A percentile compares a stretch with the other conserved stretches of the same genome.
Conservation (phyloP, 2,329 filamentous ascomycete species). For the Coniochaeta sp. region DNA sequence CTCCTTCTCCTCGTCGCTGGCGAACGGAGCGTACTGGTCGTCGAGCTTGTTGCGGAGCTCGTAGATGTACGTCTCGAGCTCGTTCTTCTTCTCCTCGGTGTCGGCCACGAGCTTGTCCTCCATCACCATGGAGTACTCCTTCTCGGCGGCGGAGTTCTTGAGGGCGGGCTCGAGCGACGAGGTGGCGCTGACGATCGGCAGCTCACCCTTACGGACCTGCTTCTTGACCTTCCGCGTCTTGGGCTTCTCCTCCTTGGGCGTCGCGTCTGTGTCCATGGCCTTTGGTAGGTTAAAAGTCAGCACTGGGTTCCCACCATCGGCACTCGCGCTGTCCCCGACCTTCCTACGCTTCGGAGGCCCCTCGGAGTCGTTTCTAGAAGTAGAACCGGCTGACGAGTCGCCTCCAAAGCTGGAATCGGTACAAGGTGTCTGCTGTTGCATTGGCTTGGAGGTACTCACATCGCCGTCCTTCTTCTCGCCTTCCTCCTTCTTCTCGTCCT, state of each 20-base stretch:
- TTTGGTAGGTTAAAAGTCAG: slow-evolving; percentile 26
- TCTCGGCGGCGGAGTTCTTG: slow-evolving; percentile 67
- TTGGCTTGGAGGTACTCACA: slow-evolving; percentile 45
- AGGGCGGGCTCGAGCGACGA: slow-evolving; percentile 64
- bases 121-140: slow-evolving; percentile 87
- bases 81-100: slow-evolving; percentile 99
- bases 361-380: neutral
- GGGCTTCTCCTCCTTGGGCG: slow-evolving; percentile 48
- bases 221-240: slow-evolving; percentile 98
- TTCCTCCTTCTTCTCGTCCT: slow-evolving; percentile 26
- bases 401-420: neutral
- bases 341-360: neutral
- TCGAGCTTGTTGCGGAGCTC: slow-evolving; percentile 94
- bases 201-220: slow-evolving; percentile 94
- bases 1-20: slow-evolving; percentile 85
- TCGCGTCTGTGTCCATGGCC: slow-evolving; percentile 84
- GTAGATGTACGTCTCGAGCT: slow-evolving; percentile 96
- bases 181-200: slow-evolving; percentile 79
- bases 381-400: neutral
- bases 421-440: neutral
- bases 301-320: slow-evolving; percentile 4
- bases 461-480: slow-evolving; percentile 60
- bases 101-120: slow-evolving; percentile 98
- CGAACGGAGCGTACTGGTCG: slow-evolving; percentile 81
- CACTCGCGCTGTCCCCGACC: slow-evolving; percentile 1